Evolutionary conservation across 768 basidiomycete genomes (phyloP).

Genomic region (Lactarius akahatsu): DNA sequence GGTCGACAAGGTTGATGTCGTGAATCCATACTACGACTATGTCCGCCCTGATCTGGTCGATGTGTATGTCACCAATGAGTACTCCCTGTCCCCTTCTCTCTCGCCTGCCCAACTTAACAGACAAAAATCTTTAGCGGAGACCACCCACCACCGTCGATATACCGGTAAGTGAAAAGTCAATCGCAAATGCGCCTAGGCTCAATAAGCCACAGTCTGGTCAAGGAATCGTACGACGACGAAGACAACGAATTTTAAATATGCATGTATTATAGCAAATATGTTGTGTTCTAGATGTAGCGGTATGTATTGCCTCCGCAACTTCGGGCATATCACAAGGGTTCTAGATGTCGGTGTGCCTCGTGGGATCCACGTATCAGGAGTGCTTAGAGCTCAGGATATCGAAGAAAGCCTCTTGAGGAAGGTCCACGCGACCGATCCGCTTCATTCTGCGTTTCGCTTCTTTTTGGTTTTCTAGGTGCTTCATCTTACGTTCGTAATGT

Average conservation of each 20-base stretch:
- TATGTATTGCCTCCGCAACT: constrained; percentile 11
- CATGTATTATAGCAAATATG: constrained; percentile 20
- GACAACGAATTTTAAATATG: constrained; percentile 71
- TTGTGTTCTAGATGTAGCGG: constrained; percentile 18
- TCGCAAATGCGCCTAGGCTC: constrained; percentile 21
- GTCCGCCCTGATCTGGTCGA: constrained; percentile 90
- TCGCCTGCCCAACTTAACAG: constrained; percentile 21
- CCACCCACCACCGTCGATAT: constrained; percentile 93
- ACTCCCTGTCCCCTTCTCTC: constrained; percentile 39
- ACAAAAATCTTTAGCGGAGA: constrained; percentile 63
- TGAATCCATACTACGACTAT: constrained; percentile 97
- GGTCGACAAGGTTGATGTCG: constrained; percentile 85
- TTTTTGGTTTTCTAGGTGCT: constrained; percentile 87
- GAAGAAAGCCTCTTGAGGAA: constrained; percentile 97
- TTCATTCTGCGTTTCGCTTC: constrained; percentile 91
- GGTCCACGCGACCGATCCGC: constrained; percentile 79
- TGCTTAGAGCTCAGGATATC: constrained; percentile 72
- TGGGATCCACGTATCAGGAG: constrained; percentile 14
- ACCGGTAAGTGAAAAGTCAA: constrained; percentile 51
- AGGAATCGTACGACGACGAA: constrained; percentile 95
- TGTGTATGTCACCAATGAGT: constrained; percentile 97
- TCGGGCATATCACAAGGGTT: constrained; percentile 10
- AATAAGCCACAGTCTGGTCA: constrained; percentile 59
- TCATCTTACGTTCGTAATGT: constrained; percentile 92
- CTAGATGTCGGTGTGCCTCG: constrained; percentile 9